A percentile compares a stretch with the other conserved stretches of the same genome.
Conservation (phyloP, 345 rosid species). For the Dovyalis caffra region DNA sequence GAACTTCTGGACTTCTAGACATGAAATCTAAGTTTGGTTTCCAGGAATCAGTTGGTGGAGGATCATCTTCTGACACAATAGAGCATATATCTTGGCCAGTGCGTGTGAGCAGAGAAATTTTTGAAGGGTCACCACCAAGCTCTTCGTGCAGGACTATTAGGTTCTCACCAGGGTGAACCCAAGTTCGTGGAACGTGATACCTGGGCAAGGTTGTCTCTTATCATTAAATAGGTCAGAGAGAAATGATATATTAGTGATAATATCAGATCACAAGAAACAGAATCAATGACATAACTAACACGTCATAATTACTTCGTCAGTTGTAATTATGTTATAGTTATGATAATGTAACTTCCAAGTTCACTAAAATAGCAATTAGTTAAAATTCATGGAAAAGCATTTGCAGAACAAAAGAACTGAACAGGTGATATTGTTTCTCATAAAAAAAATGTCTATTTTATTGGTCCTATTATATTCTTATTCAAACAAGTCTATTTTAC, state of each 20-base stretch:
- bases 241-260: too few relatives aligned
- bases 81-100: conserved; percentile 54
- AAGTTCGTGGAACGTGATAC: conserved; percentile 57
- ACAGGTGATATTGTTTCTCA: too few relatives aligned
- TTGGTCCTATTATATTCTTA: too few relatives aligned
- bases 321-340: too few relatives aligned
- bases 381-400: neutral
- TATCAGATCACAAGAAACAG: too few relatives aligned
- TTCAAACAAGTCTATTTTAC: too few relatives aligned
- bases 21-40: conserved; percentile 28
- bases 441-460: too few relatives aligned
- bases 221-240: too few relatives aligned
- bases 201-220: conserved; percentile 26
- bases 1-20: conserved; percentile 43
- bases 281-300: too few relatives aligned
- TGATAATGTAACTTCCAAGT: too few relatives aligned
- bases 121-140: conserved; percentile 58
- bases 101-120: conserved; percentile 41
- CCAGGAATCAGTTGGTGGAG: conserved; percentile 52
- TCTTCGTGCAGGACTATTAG: conserved; percentile 60
- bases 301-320: too few relatives aligned
- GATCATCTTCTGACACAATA: conserved; percentile 50
- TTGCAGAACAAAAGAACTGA: neutral
- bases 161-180: conserved; percentile 54
- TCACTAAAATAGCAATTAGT: too few relatives aligned